Conservation (phyloP, 2,329 filamentous ascomycete genomes). For the Bipolaris gigantea region DNA sequence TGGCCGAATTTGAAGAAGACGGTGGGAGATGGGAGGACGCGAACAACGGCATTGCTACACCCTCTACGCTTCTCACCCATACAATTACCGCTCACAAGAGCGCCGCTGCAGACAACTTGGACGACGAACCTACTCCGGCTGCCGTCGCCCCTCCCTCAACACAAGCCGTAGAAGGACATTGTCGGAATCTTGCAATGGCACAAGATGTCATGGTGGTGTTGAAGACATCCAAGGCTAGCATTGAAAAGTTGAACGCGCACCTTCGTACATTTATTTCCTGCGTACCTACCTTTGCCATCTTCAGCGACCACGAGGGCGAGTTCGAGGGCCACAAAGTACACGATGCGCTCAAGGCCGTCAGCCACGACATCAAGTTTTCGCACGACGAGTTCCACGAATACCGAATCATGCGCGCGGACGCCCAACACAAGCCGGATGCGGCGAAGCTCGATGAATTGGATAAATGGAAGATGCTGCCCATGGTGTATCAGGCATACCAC, state of each 20-base stretch:
- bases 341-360: slow-evolving; percentile 54
- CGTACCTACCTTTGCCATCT: slow-evolving; percentile 59
- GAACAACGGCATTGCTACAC: slow-evolving; percentile 6
- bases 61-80: slow-evolving; percentile 15
- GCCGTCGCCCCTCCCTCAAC: slow-evolving; percentile 2
- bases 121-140: background rate
- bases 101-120: slow-evolving; percentile 1
- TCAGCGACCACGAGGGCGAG: slow-evolving; percentile 60
- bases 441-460: slow-evolving; percentile 56
- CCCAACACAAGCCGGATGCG: slow-evolving; percentile 45
- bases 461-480: slow-evolving; percentile 62
- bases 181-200: slow-evolving; percentile 36
- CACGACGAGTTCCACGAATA: slow-evolving; percentile 57
- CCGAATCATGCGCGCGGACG: slow-evolving; percentile 50
- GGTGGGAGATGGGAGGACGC: slow-evolving; percentile 26
- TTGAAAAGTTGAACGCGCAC: slow-evolving; percentile 59
- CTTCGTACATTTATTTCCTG: slow-evolving; percentile 59
- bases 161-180: slow-evolving; percentile 18
- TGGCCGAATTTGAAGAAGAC: slow-evolving; percentile 21
- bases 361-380: slow-evolving; percentile 32
- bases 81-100: slow-evolving; percentile 2
- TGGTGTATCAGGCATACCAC: slow-evolving; percentile 54
- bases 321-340: slow-evolving; percentile 55
- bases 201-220: slow-evolving; percentile 60
- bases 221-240: slow-evolving; percentile 62